phyloP scores from a whole-genome alignment of 2,329 filamentous ascomycete genomes.

The Exophiala aquamarina region DNA sequence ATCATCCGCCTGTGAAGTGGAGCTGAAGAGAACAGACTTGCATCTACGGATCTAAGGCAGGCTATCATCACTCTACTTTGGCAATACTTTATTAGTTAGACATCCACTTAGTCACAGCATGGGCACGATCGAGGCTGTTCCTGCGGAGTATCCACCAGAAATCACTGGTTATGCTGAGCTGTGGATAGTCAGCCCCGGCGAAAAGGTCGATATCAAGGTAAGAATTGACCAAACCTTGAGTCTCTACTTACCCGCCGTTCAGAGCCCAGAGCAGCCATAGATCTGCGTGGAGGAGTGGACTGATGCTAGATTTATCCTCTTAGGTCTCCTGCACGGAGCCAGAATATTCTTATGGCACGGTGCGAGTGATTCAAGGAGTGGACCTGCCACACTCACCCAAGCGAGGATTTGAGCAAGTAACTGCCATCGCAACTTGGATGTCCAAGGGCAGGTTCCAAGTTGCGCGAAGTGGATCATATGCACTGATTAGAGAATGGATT shows the following conservation, averaged over 20 bases:
- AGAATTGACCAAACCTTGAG: no score
- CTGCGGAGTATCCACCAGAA: not conserved
- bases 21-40: no score
- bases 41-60: no score
- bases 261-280: no score
- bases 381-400: constrained; percentile 6
- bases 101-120: no score
- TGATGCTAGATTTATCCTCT: no score
- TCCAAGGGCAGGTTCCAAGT: constrained; percentile 13
- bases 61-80: no score
- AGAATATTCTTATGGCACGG: constrained; percentile 17
- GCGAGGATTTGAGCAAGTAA: constrained; percentile 5
- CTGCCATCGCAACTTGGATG: constrained; percentile 7
- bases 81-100: no score
- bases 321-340: constrained; percentile 22
- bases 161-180: not conserved
- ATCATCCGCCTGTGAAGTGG: no score
- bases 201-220: not conserved
- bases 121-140: not conserved
- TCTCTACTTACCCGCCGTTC: no score
- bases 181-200: not conserved
- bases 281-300: no score
- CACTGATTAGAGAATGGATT: constrained; percentile 3
- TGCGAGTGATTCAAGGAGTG: constrained; percentile 17
- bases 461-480: constrained; percentile 17